A percentile compares a stretch with the other conserved stretches of the same genome.
Evolutionary conservation across 208 protist genomes (phyloP).

Genomic region (Acanthamoeba castellanii): DNA sequence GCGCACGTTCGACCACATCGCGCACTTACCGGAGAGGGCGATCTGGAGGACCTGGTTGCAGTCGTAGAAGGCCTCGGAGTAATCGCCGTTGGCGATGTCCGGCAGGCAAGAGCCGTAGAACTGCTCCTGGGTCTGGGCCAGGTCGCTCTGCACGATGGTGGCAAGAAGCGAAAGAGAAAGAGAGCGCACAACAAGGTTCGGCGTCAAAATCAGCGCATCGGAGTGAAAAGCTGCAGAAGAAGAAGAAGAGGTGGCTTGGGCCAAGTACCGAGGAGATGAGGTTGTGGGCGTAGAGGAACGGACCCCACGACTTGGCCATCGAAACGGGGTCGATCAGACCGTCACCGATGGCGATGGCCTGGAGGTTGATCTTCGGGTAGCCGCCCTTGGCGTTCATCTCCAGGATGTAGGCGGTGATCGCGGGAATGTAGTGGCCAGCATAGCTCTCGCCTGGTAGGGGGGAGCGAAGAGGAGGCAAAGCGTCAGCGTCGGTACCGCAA

Average conservation of each 20-base stretch:
- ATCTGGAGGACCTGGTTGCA: constrained; percentile 69
- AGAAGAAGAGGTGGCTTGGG: background rate
- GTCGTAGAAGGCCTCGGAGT: constrained; percentile 51
- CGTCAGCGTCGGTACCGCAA: no score
- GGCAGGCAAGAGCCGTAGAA: constrained; percentile 55
- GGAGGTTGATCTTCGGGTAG: constrained; percentile 55
- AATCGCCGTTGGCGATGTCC: constrained; percentile 48
- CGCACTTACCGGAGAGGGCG: background rate
- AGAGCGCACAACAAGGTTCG: background rate
- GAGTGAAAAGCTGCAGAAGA: background rate
- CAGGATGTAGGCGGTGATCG: constrained; percentile 60
- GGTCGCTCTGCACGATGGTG: background rate
- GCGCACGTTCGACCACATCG: no score
- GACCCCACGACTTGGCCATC: constrained; percentile 68
- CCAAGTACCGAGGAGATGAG: constrained; percentile 8
- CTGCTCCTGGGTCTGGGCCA: constrained; percentile 53
- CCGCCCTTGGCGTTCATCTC: constrained; percentile 36
- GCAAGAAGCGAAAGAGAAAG: background rate
- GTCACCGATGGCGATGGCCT: constrained; percentile 68
- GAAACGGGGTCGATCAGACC: constrained; percentile 68
- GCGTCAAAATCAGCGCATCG: no score
- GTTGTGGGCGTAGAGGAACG: constrained; percentile 61
- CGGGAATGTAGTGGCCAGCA: constrained; percentile 65
- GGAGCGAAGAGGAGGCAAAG: no score
- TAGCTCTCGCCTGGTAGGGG: background rate